Evolutionary conservation across 768 basidiomycete genomes (phyloP), one percentile per base, ranked within the genome.

Genomic region (Hypholoma sublateritium): DNA sequence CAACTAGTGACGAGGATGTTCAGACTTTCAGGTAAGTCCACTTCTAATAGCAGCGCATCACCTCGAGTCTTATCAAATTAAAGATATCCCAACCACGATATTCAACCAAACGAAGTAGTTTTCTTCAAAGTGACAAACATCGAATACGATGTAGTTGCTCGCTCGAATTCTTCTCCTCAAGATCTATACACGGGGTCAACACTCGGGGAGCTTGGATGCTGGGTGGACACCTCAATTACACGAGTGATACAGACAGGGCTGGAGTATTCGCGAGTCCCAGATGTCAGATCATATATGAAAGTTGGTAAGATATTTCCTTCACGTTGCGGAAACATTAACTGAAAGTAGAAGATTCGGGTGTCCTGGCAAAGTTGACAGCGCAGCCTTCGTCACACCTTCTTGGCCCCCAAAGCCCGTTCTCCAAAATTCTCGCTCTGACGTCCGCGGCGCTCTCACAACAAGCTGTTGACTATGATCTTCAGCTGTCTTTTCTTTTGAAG

Each of bases 71-170:
- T 25, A 52, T 32, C 50, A 34, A 43, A 45, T 14, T 34, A 5
- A 35, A 62, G 65, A 24, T 58, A 59, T 59, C 64, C 59, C 14
- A 58, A 50, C 39, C 62, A 59, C 48, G 63, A 62, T 9, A 47
- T 58, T 16, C 72, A 70, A 19, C 41, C 72, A 62, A 67, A 86
- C 63, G 73, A 84, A 62, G 64, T 84, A 2, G 85, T 89, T 0
- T 92, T 83, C 65, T 98, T 98, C 69, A 74, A 85, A 55, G 77
- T 98, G 48, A 90, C 91, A 13, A 83, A 88, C 54, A 71, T 97
- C 34, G 88, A 91, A 32, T 83, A 86, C 65, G 84, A 85, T 50
- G 72, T 85, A 0, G 68, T 84, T 5, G 64, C 77, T 34, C 69
- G 69, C 61, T 42, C 67, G 53, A 57, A 66, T 59, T 56, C 60